A percentile compares a stretch with the other conserved stretches of the same genome.
These are phyloP conservation scores for Daucus carota DNA, from an alignment of 129 eudicot genomes.

Conservation along the genomic window DH1_v3.0 NC_030381.2:41207001-41207500, in stretches of 20 bases:
- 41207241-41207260: conserved; percentile 33
- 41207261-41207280: conserved; percentile 42
- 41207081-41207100: conserved; percentile 13
- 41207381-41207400: conserved; percentile 37
- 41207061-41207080: conserved; percentile 22
- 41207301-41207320: conserved; percentile 39
- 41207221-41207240: conserved; percentile 46
- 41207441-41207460: conserved; percentile 24
- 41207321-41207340: conserved; percentile 27
- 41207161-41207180: conserved; percentile 17
- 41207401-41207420: conserved; percentile 26
- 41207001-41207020: conserved; percentile 43
- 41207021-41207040: conserved; percentile 47
- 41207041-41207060: conserved; percentile 44
- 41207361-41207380: conserved; percentile 34
- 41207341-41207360: conserved; percentile 37
- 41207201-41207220: conserved; percentile 28
- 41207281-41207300: conserved; percentile 26
- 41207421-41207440: conserved; percentile 29
- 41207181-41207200: conserved; percentile 26
- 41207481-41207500: conserved; percentile 50
- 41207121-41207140: conserved; percentile 37
- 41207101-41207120: conserved; percentile 40
- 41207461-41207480: conserved; percentile 38
- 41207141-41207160: conserved; percentile 33